Base-by-base conservation (phyloP, 2,329 filamentous ascomycete genomes). In the Cladobotryum protrusum region DNA sequence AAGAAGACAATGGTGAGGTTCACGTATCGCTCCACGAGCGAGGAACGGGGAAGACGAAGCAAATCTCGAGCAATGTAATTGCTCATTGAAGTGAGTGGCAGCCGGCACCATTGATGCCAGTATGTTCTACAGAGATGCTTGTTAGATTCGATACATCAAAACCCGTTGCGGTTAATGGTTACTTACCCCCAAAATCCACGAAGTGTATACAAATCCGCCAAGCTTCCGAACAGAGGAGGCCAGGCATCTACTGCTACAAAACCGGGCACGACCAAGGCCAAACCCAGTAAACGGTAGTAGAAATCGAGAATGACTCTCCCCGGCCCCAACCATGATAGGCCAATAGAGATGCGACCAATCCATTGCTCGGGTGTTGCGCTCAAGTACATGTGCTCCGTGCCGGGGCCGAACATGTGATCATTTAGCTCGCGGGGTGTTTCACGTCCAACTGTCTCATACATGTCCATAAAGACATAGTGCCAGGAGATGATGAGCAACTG, bases 31-130 rank as follows among this genome's bases (percentile, higher is more conserved):
- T 43, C 45, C 4, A 49, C 14, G 14, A 48, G 17, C 5, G 54
- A 52, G 12, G 46, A 39, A 1, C 37, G 45, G 11, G 47, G 34
- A 19, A 56, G 49, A 3, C 45, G 19, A 11, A 56, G 48, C 3
- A 56, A 4, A 35, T 49, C 47, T 24, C 47, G 41, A 9, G 52
- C 54, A 5, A 56, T 18, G 11, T 48, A 52, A 17, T 56, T 54
- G 48, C 54, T 56, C 40, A 52, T 41, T 5, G 54, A 56, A 29
- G 50, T 54, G n/a, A 54, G 39, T n/a, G 44, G 24, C 52, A 47
- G 51, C 4, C 50, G 52, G 3, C 35, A 50, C 2, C 39, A 48
- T 5, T 50, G 50, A 20, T 56, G 54, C 54, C 54, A 56, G 43
- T 51, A 56, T 14, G 44, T 49, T 40, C 54, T 56, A 24, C 14